Percentiles rank a stretch among this genome's conserved stretches.
Evolutionary conservation across 2,329 filamentous ascomycete genomes (phyloP).

Genomic region (Botrytis hyacinthi): DNA sequence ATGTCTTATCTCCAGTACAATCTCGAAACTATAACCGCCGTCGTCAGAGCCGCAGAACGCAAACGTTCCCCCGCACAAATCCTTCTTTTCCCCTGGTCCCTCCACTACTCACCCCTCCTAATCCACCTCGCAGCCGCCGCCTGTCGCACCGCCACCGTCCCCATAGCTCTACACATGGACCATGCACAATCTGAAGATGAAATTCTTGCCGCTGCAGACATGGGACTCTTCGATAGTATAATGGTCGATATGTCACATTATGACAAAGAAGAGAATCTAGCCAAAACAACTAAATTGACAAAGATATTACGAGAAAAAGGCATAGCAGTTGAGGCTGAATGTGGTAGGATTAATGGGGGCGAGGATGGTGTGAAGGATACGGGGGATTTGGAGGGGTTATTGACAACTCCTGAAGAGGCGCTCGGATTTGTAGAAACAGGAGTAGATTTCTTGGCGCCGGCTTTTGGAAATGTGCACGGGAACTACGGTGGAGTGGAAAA

Average conservation of each 20-base stretch:
- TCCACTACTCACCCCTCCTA: conserved; percentile 56
- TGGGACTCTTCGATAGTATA: conserved; percentile 64
- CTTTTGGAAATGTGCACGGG: conserved; percentile 67
- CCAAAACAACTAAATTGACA: conserved; percentile 59
- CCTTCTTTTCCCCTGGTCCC: conserved; percentile 69
- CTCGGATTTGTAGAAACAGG: conserved; percentile 62
- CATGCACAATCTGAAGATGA: conserved; percentile 58
- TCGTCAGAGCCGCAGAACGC: conserved; percentile 64
- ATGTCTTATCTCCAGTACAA: conserved; percentile 50
- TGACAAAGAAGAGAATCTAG: conserved; percentile 68
- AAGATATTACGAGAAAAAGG: conserved; percentile 51
- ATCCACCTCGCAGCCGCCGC: conserved; percentile 56
- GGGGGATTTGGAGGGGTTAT: conserved; percentile 57
- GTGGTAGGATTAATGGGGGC: conserved; percentile 67
- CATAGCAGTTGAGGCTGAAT: conserved; percentile 67
- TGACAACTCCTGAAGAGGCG: conserved; percentile 63
- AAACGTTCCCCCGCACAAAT: conserved; percentile 66
- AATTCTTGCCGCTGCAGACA: conserved; percentile 55
- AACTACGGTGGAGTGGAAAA: conserved; percentile 50
- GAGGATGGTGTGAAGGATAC: conserved; percentile 74
- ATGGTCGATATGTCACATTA: conserved; percentile 79
- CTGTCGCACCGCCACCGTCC: conserved; percentile 54
- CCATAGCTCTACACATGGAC: conserved; percentile 63
- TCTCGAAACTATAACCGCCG: conserved; percentile 67
- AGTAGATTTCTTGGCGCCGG: conserved; percentile 64